Conservation (phyloP, 2,329 filamentous ascomycete species). For the Periconia sp. region DNA sequence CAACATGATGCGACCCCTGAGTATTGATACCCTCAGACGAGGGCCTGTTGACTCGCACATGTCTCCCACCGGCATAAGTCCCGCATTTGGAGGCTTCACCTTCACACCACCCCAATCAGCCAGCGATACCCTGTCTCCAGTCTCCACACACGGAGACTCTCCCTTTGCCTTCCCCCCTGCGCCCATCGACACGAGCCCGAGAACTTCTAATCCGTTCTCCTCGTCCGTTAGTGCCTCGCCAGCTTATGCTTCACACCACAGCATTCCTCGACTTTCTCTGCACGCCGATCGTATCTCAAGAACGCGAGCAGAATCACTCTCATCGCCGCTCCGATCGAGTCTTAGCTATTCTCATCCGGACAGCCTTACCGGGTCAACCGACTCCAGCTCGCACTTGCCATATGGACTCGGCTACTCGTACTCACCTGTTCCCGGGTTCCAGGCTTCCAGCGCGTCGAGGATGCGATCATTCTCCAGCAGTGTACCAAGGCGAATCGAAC, state of each 20-base stretch:
- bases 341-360: constrained; percentile 47
- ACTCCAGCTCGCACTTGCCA: constrained; percentile 33
- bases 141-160: constrained; percentile 45
- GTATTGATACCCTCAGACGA: constrained; percentile 68
- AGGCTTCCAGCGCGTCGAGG: constrained; percentile 38
- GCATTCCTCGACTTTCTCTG: constrained; percentile 46
- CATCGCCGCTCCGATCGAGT: constrained; percentile 49
- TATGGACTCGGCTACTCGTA: constrained; percentile 45
- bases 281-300: constrained; percentile 47
- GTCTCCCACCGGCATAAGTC: constrained; percentile 67
- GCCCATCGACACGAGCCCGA: constrained; percentile 38
- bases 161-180: constrained; percentile 44
- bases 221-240: constrained; percentile 36
- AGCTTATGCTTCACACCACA: constrained; percentile 41
- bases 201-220: constrained; percentile 44
- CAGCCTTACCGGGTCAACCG: constrained; percentile 25
- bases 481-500: constrained; percentile 43
- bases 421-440: constrained; percentile 44
- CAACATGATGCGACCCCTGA: constrained; percentile 67
- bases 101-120: constrained; percentile 60
- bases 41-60: constrained; percentile 66
- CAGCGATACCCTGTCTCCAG: constrained; percentile 50
- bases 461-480: constrained; percentile 45
- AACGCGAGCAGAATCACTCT: constrained; percentile 45
- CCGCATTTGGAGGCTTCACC: constrained; percentile 67